Evolutionary conservation across 371 early-diverging fungal species (phyloP), one percentile per base, ranked within the genome.

Genomic region (Mortierella sp.): DNA sequence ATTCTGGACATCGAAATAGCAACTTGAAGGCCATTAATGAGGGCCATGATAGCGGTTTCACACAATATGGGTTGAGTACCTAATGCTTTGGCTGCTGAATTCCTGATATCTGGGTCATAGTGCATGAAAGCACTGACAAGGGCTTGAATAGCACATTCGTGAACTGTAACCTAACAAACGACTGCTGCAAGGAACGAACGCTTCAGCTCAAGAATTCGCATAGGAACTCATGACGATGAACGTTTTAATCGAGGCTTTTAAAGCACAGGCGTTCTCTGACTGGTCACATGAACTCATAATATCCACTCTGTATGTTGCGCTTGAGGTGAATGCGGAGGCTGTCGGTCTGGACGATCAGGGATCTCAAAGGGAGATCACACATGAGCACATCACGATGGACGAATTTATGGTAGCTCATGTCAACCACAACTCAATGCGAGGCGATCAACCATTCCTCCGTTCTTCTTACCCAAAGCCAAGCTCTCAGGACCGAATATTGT

Each of bases 341-440:
- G 51, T 58, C 35, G 70, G 70, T 58, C 32, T 55, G 59, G 49
- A 37, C 7, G 59, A 70, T 15, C 45, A 55, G 5, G 57, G 57
- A 13, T 32, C 53, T 31, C 28, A 61, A 32, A 53, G 45, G 4
- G 64, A 64, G 17, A 63, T 47, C 34, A 22, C 70, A 34, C 58
- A 70, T 22, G 42, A 45, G 55, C 42, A 40, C 32, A 43, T 61
- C 31, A 31, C 40, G 49, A 63, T 63, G 64, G 59, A 58, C 26
- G 64, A 58, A 5, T 63, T 70, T 15, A 57, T 70, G 63, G 49
- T 56, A 2, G 64, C 70, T 8, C 70, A 70, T 47, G 49, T 58
- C 64, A 56, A 70, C 26, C 22, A 63, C 42, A 37, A 31, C 7
- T 70, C 70, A 34, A 26, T 29, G 47, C 59, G 47, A 1, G 22